These are phyloP conservation scores for Xerocomellus dryophilus DNA, from an alignment of 768 basidiomycete species.

Conservation along the genomic window DNA sequence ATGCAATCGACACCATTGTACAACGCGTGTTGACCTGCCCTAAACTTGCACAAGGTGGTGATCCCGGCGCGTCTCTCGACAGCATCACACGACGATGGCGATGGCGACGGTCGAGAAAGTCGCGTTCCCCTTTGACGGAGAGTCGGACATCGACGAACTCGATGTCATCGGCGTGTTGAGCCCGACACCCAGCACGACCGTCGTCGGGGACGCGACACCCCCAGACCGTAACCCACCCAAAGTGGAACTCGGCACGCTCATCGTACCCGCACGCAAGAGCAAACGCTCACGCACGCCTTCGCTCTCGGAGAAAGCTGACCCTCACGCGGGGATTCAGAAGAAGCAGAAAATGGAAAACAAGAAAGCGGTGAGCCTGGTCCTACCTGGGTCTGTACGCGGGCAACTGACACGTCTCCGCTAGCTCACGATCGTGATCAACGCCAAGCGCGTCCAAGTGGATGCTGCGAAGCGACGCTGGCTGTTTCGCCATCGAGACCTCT, in stretches of 20 bases:
- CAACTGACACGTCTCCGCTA: constrained; percentile 17
- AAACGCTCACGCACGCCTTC: constrained; percentile 22
- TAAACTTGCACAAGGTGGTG: background rate
- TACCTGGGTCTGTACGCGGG: background rate
- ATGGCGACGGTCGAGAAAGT: constrained; percentile 1
- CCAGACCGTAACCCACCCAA: constrained; percentile 1
- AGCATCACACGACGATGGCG: background rate
- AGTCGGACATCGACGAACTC: constrained; percentile 27
- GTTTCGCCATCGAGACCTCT: constrained; percentile 40
- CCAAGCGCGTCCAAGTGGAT: constrained; percentile 39
- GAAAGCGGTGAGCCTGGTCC: constrained; percentile 36
- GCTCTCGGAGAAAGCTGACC: background rate
- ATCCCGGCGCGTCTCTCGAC: background rate
- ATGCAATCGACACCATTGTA: background rate
- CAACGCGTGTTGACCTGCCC: constrained; percentile 29
- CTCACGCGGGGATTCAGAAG: constrained; percentile 13
- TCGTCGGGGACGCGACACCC: constrained; percentile 30
- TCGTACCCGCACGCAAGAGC: constrained; percentile 10
- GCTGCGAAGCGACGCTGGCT: constrained; percentile 46
- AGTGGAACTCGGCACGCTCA: constrained; percentile 1
- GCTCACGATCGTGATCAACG: constrained; percentile 41
- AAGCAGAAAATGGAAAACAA: constrained; percentile 36
- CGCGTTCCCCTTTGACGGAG: constrained; percentile 9
- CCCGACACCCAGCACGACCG: constrained; percentile 28
- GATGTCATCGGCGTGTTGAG: constrained; percentile 27